Conservation (phyloP, 164 flowering plant genomes). For the Berberis vulgaris region DNA sequence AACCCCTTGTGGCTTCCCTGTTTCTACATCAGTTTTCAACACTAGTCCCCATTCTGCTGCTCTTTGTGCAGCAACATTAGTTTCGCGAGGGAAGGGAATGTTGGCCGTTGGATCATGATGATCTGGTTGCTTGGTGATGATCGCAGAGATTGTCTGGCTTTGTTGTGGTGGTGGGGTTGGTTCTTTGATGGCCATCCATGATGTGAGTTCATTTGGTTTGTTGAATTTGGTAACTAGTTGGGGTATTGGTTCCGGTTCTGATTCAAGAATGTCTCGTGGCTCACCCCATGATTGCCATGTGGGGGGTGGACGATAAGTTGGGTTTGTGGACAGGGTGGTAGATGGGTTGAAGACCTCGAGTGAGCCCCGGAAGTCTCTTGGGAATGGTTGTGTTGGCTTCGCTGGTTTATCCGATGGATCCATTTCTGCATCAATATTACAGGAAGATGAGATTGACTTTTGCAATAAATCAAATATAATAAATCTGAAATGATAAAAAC, state of each 20-base stretch:
- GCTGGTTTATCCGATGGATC: slow-evolving; percentile 19
- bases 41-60: slow-evolving; percentile 98
- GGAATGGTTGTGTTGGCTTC: slow-evolving; percentile 25
- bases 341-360: slow-evolving; percentile 74
- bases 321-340: slow-evolving; percentile 25
- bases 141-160: background rate
- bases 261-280: slow-evolving; percentile 15
- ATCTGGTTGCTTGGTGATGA: slow-evolving; percentile 3
- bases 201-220: slow-evolving; percentile 17
- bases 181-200: slow-evolving; percentile 89
- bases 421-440: slow-evolving; percentile 16
- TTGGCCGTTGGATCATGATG: background rate
- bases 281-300: slow-evolving; percentile 38
- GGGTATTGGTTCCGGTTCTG: slow-evolving; percentile 12
- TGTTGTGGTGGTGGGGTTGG: slow-evolving; percentile 8
- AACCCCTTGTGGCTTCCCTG: slow-evolving; percentile 86
- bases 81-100: slow-evolving; percentile 20
- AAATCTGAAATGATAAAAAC: no score
- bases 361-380: slow-evolving; percentile 58
- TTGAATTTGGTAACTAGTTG: slow-evolving; percentile 13
- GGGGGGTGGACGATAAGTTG: slow-evolving; percentile 26
- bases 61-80: slow-evolving; percentile 53
- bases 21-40: slow-evolving; percentile 68
- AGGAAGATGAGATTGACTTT: background rate
- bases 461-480: no score